Base-by-base conservation (phyloP, 192 early-diverging fungal species). In the Diversispora eburnea region DNA sequence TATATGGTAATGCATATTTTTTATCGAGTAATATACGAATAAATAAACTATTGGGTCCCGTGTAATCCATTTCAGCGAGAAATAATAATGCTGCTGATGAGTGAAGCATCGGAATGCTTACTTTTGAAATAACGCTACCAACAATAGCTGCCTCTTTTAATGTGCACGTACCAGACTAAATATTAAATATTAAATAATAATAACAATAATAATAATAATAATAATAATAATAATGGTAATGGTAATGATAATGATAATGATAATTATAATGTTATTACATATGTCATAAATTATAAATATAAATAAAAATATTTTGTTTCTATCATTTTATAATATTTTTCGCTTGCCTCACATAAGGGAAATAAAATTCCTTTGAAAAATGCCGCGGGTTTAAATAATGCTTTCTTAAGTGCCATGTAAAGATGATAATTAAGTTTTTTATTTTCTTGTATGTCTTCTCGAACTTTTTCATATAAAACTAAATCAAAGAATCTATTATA, bases 371-470 rank as follows among this genome's bases (percentile, higher is more conserved):
- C 96, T 85, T 98, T 99, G 88, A 97, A 99, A 77, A 98, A 98
- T 22, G 95, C 94, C 6, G 91, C 91, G 39, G 95, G 95, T 84
- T 98, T 99, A 83, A 97, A 99, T 45, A 98, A 84, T 4, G 91
- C 87, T 86, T 99, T 99, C 76, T 98, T 99, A 62, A 99, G 83
- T 8, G 97, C 85, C 89, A 99, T 91, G 80, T 96, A 99, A 65
- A 96, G 81, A 73, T 99, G 97, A 77, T 95, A 97, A 83, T 98
- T 96, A 71, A 99, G 86, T 81, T 97, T 99, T 77, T 97, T 97
- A 79, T 91, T 97, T 57, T 94, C 94, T n/a, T 84, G 87, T 85
- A 99, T 98, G 74, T 99, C 97, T 61, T 94, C 92, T 57, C 96
- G 85, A 45, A 98, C 92, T 69, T 90, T 91, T 72, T 99, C 97